These are phyloP conservation scores for Asterophora parasitica DNA, from an alignment of 768 basidiomycete genomes.

Conservation along the genomic window DNA sequence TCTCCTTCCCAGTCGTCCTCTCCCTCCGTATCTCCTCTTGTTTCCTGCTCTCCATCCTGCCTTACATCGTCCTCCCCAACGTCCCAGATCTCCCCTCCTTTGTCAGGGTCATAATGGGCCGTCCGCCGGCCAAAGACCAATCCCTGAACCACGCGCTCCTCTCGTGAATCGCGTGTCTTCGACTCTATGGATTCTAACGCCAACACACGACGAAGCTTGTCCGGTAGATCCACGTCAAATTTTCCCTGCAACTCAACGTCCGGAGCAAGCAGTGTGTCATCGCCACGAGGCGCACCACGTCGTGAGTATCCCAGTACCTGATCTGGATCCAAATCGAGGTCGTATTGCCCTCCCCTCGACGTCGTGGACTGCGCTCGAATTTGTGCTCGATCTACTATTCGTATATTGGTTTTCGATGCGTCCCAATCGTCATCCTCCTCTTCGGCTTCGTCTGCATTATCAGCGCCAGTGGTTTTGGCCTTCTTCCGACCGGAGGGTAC, in stretches of 20 bases:
- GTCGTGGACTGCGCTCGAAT: conserved; percentile 15
- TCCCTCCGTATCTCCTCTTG: conserved; percentile 30
- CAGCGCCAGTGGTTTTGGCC: conserved; percentile 30
- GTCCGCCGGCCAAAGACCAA: conserved; percentile 56
- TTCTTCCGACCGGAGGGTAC: conserved; percentile 40
- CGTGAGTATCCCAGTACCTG: conserved; percentile 29
- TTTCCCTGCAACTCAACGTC: conserved; percentile 27
- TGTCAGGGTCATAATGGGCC: conserved; percentile 54
- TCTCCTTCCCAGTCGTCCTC: conserved; percentile 80
- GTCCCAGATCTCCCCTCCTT: conserved; percentile 74
- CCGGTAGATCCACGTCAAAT: conserved; percentile 58
- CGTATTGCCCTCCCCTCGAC: conserved; percentile 22
- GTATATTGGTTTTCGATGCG: conserved; percentile 26
- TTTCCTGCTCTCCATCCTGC: conserved; percentile 22
- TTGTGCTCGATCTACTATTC: conserved; percentile 27
- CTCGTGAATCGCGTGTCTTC: conserved; percentile 36
- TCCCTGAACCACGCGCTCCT: conserved; percentile 52
- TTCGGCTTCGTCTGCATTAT: conserved; percentile 21
- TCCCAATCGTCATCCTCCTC: conserved; percentile 23
- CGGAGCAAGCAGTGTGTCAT: conserved; percentile 15
- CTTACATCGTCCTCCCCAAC: conserved; percentile 56
- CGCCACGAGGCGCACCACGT: conserved; percentile 27
- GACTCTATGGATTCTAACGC: conserved; percentile 49
- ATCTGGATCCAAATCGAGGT: conserved; percentile 29
- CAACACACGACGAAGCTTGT: conserved; percentile 59